Conservation (phyloP, 768 basidiomycete genomes). For the Goffeauzyma gilvescens region DNA sequence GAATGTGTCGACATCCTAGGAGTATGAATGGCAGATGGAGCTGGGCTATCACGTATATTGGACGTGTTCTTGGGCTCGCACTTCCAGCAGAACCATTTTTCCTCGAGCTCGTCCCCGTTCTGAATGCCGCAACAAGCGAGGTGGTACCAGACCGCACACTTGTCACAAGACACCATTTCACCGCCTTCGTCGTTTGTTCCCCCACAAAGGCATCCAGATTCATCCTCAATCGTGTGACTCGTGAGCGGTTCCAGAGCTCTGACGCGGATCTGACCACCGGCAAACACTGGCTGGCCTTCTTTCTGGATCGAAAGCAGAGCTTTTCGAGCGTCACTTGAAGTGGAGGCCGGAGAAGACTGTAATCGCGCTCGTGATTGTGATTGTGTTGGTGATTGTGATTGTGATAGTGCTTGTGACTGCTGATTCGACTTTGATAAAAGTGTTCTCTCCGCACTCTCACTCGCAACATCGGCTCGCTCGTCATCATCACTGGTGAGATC, state of each 20-base stretch:
- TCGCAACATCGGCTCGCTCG: conserved; percentile 1
- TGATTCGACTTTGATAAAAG: no score
- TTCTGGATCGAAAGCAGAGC: not conserved
- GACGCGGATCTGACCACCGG: no score
- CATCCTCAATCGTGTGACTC: no score
- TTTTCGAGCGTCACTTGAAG: conserved; percentile 7
- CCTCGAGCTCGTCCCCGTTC: conserved; percentile 8
- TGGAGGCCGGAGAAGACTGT: no score
- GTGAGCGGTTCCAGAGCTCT: no score
- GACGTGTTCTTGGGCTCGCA: not conserved
- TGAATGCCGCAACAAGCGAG: conserved; percentile 9
- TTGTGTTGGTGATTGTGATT: no score
- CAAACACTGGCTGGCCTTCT: not conserved
- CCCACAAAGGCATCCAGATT: conserved; percentile 9
- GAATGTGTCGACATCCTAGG: not conserved
- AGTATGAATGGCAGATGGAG: not conserved
- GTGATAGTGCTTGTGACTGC: no score
- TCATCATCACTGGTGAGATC: conserved; percentile 8
- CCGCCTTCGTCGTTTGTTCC: conserved; percentile 9
- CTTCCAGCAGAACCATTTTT: conserved; percentile 9
- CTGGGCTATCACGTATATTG: not conserved
- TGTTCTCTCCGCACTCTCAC: no score
- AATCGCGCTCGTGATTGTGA: no score
- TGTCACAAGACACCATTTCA: conserved; percentile 11
- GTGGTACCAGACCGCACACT: conserved; percentile 9